Base-by-base conservation (phyloP, 2,329 filamentous ascomycete genomes). In the Aureobasidium subglaciale region DNA sequence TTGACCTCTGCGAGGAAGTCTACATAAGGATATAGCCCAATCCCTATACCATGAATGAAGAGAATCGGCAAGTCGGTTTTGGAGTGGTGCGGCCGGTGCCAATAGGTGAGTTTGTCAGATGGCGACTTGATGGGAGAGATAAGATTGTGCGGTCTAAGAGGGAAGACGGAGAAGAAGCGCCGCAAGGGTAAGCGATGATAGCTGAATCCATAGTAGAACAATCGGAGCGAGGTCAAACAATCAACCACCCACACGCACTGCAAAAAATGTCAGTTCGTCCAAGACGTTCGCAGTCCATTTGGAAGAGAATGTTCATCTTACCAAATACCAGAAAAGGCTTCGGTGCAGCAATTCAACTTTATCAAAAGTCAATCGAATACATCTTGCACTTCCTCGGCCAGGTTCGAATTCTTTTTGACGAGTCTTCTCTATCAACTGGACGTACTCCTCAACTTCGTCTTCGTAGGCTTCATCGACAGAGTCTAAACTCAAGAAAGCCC, bases 1-100 rank as follows among this genome's bases (percentile, higher is more conserved):
- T 30, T 30, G 29, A 30, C 13, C 4, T 30, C 29, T 30, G 4
- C 29, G 29, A 30, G 70, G 63, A 85, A 85, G 15, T 70, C 66
- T 11, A 77, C 71, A 61, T 88, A 86, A 0, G 83, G 78, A 64
- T 80, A 79, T 2, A 88, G 75, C 0, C 86, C 85, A 56, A 88
- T 75, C 38, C 85, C 84, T 46, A 88, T 86, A 15, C 86, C 86
- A 61, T 88, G 86, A 45, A 88, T 75, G 68, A 87, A 88, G 4
- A 89, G 68, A 7, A 88, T 68, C 0, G 85, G 86, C 0, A 79
- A 69, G 38, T 74, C 73, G 1, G 73, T 78, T 50, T 75, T 75
- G 1, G 81, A 83, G 0, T 75, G 81, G 63, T 88, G 85, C 5
- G 81, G 81, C 2, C 79, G 78, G 62, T 84, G 74, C 82, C 84